Evolutionary conservation across 768 basidiomycete species (phyloP), one percentile per base, ranked within the genome.

Genomic region (Tricholoma terreum): DNA sequence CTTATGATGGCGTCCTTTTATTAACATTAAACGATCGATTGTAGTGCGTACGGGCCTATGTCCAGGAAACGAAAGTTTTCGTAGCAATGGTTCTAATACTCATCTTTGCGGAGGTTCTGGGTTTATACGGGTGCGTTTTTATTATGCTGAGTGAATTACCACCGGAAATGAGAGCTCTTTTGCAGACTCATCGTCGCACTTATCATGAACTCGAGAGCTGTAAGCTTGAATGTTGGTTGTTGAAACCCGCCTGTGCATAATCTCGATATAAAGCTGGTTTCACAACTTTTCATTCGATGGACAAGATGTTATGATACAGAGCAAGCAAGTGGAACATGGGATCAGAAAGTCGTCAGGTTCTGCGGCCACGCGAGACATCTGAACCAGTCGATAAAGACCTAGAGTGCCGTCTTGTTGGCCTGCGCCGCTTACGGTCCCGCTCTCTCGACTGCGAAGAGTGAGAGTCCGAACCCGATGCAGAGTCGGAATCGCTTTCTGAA

Each of bases 71-170:
- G 2, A 54, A 54, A 43, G 52, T 54, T 4, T 54, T 54, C 9
- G 52, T 54, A n/a, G 42, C 52, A 3, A 54, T 54, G 95, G 93
- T 98, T 17, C 85, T 98, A 40, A 95, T 98, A 61, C 85, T 98
- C 68, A 93, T 93, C 62, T 94, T 93, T 63, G 87, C 86, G 6
- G 94, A 96, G 71, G 94, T 97, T 21, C 76, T 97, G 57, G 94
- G 94, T 35, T 72, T 96, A 55, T 94, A 92, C 66, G 92, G 90
- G 86, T 89, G 67, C 61, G 85, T 73, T 34, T 4, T 38, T 17
- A 27, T 10, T 15, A 15, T 27, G 19, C 24, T 17, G 17, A 24
- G 8, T 17, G 24, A 14, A 42, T 14, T n/a, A 31, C 27, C 7
- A 15, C 30, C 43, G 2, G 19, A 54, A 38, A 30, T 7, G 1